phyloP scores from a whole-genome alignment of 768 basidiomycete species.

The Scleroderma bovista region DNA sequence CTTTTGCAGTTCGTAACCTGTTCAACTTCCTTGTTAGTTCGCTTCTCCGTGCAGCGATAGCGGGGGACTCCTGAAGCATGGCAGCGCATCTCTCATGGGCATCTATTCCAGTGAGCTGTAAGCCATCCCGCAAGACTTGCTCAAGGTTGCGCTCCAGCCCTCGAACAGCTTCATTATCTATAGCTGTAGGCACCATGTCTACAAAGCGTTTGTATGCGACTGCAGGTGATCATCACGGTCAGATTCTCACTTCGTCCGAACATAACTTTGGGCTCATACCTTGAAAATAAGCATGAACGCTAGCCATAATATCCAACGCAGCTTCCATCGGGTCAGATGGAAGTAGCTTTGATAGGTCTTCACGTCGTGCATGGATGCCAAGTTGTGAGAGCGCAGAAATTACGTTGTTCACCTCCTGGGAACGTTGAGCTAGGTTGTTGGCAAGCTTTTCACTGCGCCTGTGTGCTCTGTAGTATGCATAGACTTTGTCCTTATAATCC shows the following conservation, averaged over 20 bases:
- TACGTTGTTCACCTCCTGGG: not conserved
- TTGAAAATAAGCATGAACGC: slow-evolving; percentile 63
- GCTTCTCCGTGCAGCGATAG: slow-evolving; percentile 37
- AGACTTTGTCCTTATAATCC: slow-evolving; percentile 48
- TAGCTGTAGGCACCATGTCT: slow-evolving; percentile 32
- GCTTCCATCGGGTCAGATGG: slow-evolving; percentile 45
- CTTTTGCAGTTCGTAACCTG: slow-evolving; percentile 37
- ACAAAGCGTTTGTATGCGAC: slow-evolving; percentile 36
- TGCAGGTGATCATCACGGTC: slow-evolving; percentile 11
- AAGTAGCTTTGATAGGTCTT: slow-evolving; percentile 42
- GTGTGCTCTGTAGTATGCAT: slow-evolving; percentile 43
- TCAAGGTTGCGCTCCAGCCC: slow-evolving; percentile 43
- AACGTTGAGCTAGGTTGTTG: not conserved
- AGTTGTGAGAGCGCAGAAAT: not conserved
- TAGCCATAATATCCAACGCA: slow-evolving; percentile 56
- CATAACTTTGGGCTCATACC: slow-evolving; percentile 30
- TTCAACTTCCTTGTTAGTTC: slow-evolving; percentile 46
- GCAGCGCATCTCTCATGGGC: slow-evolving; percentile 42
- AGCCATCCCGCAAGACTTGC: slow-evolving; percentile 34
- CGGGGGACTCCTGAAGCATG: slow-evolving; percentile 42
- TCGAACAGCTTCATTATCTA: slow-evolving; percentile 30
- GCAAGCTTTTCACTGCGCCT: slow-evolving; percentile 8
- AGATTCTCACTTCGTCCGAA: not conserved
- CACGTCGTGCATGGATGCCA: slow-evolving; percentile 28
- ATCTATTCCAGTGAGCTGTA: slow-evolving; percentile 43